Conservation (phyloP, 768 basidiomycete genomes). For the Pleurotus tuoliensis region DNA sequence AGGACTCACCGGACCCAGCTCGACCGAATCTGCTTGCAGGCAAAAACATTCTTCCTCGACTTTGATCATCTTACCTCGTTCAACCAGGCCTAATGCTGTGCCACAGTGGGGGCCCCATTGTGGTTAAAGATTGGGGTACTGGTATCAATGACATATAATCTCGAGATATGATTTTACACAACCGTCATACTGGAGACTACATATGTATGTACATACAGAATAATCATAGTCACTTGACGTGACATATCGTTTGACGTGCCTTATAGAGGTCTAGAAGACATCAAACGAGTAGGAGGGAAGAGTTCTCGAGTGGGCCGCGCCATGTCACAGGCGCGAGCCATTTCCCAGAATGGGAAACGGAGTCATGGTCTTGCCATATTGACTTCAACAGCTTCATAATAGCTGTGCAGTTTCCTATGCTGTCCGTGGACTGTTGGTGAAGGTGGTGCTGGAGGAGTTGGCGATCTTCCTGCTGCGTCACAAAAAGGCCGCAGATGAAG, state of each 20-base stretch:
- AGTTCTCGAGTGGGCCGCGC: not conserved
- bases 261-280: not conserved
- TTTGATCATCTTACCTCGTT: no score
- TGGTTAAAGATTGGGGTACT: not conserved
- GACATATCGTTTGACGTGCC: not conserved
- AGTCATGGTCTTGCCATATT: conserved; percentile 51
- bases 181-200: not conserved
- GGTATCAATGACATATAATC: not conserved
- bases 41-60: no score
- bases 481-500: conserved; percentile 68
- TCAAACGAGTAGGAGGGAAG: no score
- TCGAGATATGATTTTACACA: not conserved
- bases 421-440: conserved; percentile 44
- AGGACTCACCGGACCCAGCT: no score
- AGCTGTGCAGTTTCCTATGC: conserved; percentile 60
- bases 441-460: conserved; percentile 41
- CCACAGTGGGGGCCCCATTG: no score
- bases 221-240: not conserved
- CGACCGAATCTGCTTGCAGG: no score
- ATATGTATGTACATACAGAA: not conserved
- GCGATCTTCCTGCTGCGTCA: conserved; percentile 44
- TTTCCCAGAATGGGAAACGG: conserved; percentile 15
- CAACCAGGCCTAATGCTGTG: no score
- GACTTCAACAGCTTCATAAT: conserved; percentile 48
- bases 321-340: not conserved